Conservation (phyloP, 192 early-diverging fungal genomes). For the Coemansia erecta region DNA sequence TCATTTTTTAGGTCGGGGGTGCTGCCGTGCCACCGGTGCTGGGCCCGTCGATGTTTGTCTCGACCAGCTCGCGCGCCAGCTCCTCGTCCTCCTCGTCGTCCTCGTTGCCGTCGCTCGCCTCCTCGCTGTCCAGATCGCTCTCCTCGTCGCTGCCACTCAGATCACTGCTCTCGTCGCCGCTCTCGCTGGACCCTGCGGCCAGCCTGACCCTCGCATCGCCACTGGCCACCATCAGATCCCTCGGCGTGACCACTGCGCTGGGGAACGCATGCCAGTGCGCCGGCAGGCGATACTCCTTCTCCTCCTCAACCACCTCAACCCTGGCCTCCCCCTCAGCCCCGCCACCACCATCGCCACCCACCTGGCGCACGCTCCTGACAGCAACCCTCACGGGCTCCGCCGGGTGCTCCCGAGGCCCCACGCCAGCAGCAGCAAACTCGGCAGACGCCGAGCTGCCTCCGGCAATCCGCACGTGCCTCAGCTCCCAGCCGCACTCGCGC, state of each 20-base stretch:
- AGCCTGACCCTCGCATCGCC: slow-evolving; percentile 30
- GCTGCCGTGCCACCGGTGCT: no score
- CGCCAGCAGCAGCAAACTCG: slow-evolving; percentile 22
- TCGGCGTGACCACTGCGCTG: slow-evolving; percentile 34
- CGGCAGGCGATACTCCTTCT: slow-evolving; percentile 27
- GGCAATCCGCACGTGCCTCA: slow-evolving; percentile 63
- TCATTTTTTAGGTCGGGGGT: no score
- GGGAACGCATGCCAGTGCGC: slow-evolving; percentile 49
- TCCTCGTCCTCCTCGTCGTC: no score
- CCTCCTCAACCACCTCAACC: background rate
- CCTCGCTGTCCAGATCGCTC: no score
- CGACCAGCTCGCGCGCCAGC: no score
- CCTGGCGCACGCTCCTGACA: slow-evolving; percentile 4
- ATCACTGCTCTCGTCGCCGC: slow-evolving; percentile 19
- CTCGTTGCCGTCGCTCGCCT: no score
- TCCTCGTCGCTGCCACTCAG: slow-evolving; percentile 4
- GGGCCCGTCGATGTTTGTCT: no score
- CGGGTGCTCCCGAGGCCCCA: slow-evolving; percentile 6
- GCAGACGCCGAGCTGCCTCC: slow-evolving; percentile 51
- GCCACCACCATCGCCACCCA: no score
- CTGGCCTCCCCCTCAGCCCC: background rate
- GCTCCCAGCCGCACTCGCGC: slow-evolving; percentile 70
- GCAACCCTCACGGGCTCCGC: slow-evolving; percentile 12
- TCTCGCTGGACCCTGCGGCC: slow-evolving; percentile 34
- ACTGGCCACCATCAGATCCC: slow-evolving; percentile 38